phyloP scores from a whole-genome alignment of 176 grass and related monocot species.

The Hordeum marinum region DNA sequence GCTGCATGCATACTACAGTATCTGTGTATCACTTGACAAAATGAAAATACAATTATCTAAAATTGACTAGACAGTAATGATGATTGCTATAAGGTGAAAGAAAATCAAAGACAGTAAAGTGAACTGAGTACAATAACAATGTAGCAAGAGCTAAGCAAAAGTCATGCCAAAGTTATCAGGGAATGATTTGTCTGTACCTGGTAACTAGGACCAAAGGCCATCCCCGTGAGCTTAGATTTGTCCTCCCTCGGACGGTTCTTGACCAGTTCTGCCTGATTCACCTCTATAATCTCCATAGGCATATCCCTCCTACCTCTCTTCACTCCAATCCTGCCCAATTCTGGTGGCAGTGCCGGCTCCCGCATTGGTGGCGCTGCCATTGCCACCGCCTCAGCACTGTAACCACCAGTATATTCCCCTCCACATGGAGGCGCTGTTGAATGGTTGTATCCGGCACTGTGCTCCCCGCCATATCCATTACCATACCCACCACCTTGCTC shows the following conservation, averaged over 20 bases:
- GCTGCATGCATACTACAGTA: neutral
- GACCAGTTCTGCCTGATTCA: conserved; percentile 88
- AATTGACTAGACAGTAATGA: neutral
- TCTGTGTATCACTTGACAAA: neutral
- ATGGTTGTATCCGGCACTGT: neutral
- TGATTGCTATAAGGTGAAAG: neutral
- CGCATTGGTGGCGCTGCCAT: conserved; percentile 10
- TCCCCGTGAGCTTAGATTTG: conserved; percentile 74
- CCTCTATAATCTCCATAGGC: conserved; percentile 72
- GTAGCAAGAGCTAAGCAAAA: neutral
- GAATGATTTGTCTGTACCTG: conserved; percentile 48
- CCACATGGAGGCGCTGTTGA: neutral
- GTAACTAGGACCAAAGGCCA: conserved; percentile 90
- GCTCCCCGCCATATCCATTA: conserved; percentile 12
- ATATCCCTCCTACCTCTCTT: conserved; percentile 79
- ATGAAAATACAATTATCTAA: neutral
- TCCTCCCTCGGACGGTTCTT: conserved; percentile 87
- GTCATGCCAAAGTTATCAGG: neutral
- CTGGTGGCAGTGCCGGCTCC: conserved; percentile 24
- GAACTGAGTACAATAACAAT: neutral
- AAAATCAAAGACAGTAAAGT: neutral
- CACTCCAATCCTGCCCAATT: conserved; percentile 59
- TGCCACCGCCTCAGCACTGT: conserved; percentile 2
- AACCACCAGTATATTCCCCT: conserved; percentile 32
- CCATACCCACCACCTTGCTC: conserved; percentile 34